These are phyloP conservation scores for Pseudonectria buxi DNA, from an alignment of 2,329 filamentous ascomycete genomes.

Conservation along the genomic window DNA sequence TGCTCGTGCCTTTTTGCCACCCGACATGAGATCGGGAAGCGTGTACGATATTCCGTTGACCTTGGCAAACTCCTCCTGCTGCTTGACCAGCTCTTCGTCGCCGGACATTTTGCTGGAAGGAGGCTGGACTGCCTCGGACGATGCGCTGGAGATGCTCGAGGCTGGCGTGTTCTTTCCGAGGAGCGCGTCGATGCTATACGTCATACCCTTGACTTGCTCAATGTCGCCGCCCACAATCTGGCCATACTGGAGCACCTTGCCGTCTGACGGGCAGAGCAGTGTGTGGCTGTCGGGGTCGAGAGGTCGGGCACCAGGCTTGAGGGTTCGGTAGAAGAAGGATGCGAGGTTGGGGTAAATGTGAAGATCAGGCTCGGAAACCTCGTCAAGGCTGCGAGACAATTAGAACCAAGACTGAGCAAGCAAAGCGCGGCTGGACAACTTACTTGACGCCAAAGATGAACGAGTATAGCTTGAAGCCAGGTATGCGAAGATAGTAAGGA, in stretches of 20 bases:
- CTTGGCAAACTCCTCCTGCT: conserved; percentile 86
- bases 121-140: conserved; percentile 18
- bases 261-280: conserved; percentile 82
- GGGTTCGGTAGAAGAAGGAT: conserved; percentile 91
- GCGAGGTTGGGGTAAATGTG: conserved; percentile 88
- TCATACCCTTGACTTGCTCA: conserved; percentile 98
- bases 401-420: conserved; percentile 8
- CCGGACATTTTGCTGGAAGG: conserved; percentile 26
- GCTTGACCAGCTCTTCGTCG: conserved; percentile 61
- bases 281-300: conserved; percentile 75
- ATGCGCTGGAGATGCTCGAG: conserved; percentile 43
- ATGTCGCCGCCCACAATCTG: conserved; percentile 90
- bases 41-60: conserved; percentile 97
- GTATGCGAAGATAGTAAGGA: conserved; percentile 79
- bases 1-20: conserved; percentile 35
- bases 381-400: conserved; percentile 57
- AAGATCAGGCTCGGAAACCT: conserved; percentile 82
- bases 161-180: conserved; percentile 61
- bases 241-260: conserved; percentile 84
- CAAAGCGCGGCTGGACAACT: conserved; percentile 11
- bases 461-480: conserved; percentile 87
- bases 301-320: conserved; percentile 83
- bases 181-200: conserved; percentile 89
- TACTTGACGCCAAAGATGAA: conserved; percentile 84
- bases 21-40: conserved; percentile 78